Percentiles rank a stretch among this genome's conserved stretches.
Conservation (phyloP, 495 filamentous ascomycete genomes). For the Cairneyella variabilis region DNA sequence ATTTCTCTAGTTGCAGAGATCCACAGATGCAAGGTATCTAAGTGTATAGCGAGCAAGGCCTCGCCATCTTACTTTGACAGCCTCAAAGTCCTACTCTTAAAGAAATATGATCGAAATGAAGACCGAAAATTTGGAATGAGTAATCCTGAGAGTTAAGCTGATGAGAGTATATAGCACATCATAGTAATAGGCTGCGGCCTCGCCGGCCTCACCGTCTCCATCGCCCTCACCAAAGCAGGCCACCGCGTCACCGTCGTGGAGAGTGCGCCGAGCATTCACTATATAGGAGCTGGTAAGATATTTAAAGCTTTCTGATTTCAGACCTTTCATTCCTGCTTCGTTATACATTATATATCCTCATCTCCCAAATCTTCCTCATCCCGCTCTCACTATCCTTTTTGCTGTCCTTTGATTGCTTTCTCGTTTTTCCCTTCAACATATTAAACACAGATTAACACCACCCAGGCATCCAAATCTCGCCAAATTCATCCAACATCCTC, state of each 20-base stretch:
- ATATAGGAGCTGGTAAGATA: conserved; percentile 19
- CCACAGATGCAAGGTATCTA: no score
- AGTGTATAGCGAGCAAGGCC: no score
- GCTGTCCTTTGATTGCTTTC: no score
- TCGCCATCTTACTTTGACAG: no score
- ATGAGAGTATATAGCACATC: conserved; percentile 27
- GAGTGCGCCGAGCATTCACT: conserved; percentile 37
- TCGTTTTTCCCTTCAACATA: background rate
- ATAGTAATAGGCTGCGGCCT: conserved; percentile 67
- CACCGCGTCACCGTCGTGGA: conserved; percentile 62
- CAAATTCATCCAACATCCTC: conserved; percentile 50
- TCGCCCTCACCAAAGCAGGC: conserved; percentile 53
- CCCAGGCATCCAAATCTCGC: conserved; percentile 54
- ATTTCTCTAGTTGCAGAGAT: no score
- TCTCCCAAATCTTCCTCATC: no score
- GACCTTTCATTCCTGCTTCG: background rate
- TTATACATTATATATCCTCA: no score
- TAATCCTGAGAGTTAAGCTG: background rate
- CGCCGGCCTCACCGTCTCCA: conserved; percentile 61
- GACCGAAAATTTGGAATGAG: no score
- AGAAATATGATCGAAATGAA: no score
- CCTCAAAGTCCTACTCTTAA: no score
- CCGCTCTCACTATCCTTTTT: no score
- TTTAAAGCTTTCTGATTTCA: background rate
- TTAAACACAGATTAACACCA: conserved; percentile 24